Conservation (phyloP, 371 early-diverging fungal species). For the Synchytrium microbalum region DNA sequence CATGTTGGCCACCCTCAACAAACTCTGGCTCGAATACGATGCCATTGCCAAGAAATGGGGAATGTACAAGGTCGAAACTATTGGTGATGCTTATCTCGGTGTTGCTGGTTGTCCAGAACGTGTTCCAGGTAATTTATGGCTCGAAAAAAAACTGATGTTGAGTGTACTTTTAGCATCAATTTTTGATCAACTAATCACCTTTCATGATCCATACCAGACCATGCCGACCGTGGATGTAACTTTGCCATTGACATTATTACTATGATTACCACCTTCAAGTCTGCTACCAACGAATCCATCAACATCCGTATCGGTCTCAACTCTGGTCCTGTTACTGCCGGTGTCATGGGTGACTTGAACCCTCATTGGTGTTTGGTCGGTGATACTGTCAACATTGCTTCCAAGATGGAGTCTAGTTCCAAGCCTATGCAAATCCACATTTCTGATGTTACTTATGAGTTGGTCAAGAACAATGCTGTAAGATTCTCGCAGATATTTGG, state of each 20-base stretch:
- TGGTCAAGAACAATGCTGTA: too few relatives aligned
- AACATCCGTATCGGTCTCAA: constrained; percentile 31
- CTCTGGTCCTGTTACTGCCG: constrained; percentile 38
- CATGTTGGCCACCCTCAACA: constrained; percentile 29
- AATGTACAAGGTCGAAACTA: constrained; percentile 41
- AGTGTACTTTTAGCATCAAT: too few relatives aligned
- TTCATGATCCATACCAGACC: too few relatives aligned
- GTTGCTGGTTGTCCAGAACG: constrained; percentile 29
- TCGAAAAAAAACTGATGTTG: too few relatives aligned
- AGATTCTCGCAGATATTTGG: too few relatives aligned
- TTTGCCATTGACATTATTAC: constrained; percentile 32
- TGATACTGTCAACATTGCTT: constrained; percentile 41
- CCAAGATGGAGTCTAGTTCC: constrained; percentile 26
- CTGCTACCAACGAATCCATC: constrained; percentile 23
- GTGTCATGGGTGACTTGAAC: constrained; percentile 33
- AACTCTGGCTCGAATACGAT: constrained; percentile 34
- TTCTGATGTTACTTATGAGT: constrained; percentile 30
- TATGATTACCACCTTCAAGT: constrained; percentile 28
- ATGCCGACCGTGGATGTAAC: constrained; percentile 27
- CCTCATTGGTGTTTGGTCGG: constrained; percentile 41
- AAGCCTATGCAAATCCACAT: constrained; percentile 35
- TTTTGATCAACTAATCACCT: too few relatives aligned
- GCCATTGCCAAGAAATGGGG: constrained; percentile 31
- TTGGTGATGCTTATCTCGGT: constrained; percentile 36
- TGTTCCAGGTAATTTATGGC: too few relatives aligned